Base-by-base conservation (phyloP, 441 rosid genomes). In the Arabidopsis hybrid region DNA sequence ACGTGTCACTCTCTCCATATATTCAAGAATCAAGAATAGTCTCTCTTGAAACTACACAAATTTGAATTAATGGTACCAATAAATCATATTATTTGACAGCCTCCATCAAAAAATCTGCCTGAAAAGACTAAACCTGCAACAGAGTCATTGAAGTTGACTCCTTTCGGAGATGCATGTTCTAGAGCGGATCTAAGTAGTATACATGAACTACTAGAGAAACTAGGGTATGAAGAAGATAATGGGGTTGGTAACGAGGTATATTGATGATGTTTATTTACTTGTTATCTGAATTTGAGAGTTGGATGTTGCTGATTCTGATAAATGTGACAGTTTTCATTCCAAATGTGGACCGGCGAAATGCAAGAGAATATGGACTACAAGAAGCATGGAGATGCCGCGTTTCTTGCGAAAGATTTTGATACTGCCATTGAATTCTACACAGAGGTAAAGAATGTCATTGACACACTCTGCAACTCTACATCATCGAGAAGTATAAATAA, bases 101-200 rank as follows among this genome's bases (percentile, higher is more conserved):
- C 88, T 79, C 85, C 91, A 7, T 92, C 95, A 14, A 57, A 81
- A 57, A 77, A 60, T 56, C 78, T 85, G 75, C 81, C 88, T 89
- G 91, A 85, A 45, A 88, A 87, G 76, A 79, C 74, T 72, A 66
- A 79, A 67, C 65, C 83, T 58, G 21, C 82, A 50, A 67, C 75
- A 67, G 80, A 86, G 74, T 58, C 80, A 47, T 53, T 81, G 5
- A 62, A 67, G 12, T 74, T 88, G 69, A 89, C 92, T 4, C 91
- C 97, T 66, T 79, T 95, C 1, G 97, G 93, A 38, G 97, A 92
- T 82, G 97, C 99, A 17, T 92, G 95, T 81, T 85, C 79, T 5
- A 86, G 89, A 79, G 34, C 84, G 68, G 97, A 95, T 81, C 83
- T 92, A 65, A 83, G 89, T 67, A 93, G 89, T 45, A 88, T 92